Evolutionary conservation across 768 basidiomycete species (phyloP), one percentile per base, ranked within the genome.

Genomic region (Tylopilus sp.): DNA sequence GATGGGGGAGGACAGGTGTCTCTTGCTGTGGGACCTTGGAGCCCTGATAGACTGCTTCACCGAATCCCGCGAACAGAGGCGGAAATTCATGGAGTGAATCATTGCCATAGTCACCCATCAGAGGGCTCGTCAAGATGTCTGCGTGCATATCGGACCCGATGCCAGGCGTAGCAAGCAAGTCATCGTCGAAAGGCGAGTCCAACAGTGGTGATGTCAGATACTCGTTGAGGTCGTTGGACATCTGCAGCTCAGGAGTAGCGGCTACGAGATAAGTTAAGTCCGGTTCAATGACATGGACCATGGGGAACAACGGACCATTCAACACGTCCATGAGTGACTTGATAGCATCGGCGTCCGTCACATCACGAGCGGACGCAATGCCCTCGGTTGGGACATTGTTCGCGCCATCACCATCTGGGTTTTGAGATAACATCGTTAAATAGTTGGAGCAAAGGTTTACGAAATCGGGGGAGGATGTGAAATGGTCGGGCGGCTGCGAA

Each of bases 391-490:
- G 65, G 63, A 78, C 70, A 25, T 67, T 55, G 33, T 68, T 57
- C 61, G 68, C 64, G 33, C 72, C 53, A 52, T 70, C 63, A 52
- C 78, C 74, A 54, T 70, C 63, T 24, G 81, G 73, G 40, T 76
- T 76, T 59, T 78, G 74, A 21, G 77, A 72, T 59, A 89, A 67
- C 88, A 90, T 90, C 55, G 72, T 81, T 65, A 89, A 68, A 69
- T 89, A 89, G 58, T 83, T 83, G 33, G 78, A 74, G 60, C 77
- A 76, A 50, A 89, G 70, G 29, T 74, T 71, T 10, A 40, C 21
- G 22, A 78, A 75, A 62, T 84, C 78, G 53, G 74, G 48, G 1
- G 63, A 51, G 21, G 67, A 58, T 10, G 53, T 34, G 47, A 73
- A 51, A 50, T 72, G 42, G 56, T 58, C 60, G 26, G 48, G 45